Evolutionary conservation across 768 basidiomycete genomes (phyloP), one percentile per base, ranked within the genome.

Genomic region (Termitomyces sp.): DNA sequence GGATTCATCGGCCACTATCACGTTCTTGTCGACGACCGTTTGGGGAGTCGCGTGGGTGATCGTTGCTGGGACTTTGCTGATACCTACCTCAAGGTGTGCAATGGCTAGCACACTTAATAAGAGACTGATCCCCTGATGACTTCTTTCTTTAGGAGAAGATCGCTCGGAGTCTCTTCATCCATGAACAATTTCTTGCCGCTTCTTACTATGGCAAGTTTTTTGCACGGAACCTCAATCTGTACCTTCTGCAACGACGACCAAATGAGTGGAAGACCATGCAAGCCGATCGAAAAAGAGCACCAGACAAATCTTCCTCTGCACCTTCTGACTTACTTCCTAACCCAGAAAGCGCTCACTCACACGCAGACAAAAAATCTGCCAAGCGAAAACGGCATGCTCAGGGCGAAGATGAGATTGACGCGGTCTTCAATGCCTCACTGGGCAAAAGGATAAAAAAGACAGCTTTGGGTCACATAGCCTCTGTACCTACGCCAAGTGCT

Each of bases 31-130:
- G 89, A 95, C 67, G 93, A 98, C 67, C 84, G 89, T 45, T 84
- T 97, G 60, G 97, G 97, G 45, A 92, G 91, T 64, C 80, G 93
- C 47, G 85, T 98, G 0, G 91, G 83, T 5, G 96, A 95, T 64
- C 84, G 88, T n/a, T 91, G 89, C 62, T 98, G 94, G 93, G 83
- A 79, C 1, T 84, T 82, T 59, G 86, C 90, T n/a, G 97, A 99
- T 71, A 87, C 91, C 1, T 98, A 90, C 71, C 79, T 97, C 61
- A 94, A 89, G 76, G 94, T 94, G 59, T 23, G 77, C 66, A 19
- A 23, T 33, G 23, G 9, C 3, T 19, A 7, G 21, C n/a, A 33
- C 23, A 21, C 46, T 5, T 3, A 28, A 47, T 35, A 23, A 5
- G 14, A 14, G 21, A 37, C 26, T 57, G 17, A 53, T 31, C n/a